phyloP scores from a whole-genome alignment of 106 monocot species.

The Apostasia shenzhenica region DNA sequence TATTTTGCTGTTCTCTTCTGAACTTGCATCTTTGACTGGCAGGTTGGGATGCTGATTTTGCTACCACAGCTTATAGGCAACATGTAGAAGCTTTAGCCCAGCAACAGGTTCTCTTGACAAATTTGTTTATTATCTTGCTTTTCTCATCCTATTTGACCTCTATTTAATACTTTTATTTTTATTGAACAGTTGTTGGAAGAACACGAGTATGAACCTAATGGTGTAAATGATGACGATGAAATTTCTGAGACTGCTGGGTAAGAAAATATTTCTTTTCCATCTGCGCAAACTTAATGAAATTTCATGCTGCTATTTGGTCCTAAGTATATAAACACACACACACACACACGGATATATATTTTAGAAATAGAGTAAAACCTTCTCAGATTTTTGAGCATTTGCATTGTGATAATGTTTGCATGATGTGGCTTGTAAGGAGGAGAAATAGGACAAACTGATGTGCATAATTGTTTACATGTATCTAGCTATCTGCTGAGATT shows the following conservation, averaged over 20 bases:
- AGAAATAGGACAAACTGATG: no score
- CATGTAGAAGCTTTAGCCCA: slow-evolving; percentile 96
- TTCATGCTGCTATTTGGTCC: no score
- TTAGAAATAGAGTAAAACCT: no score
- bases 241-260: slow-evolving; percentile 29
- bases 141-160: background rate
- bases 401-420: no score
- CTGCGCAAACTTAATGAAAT: background rate
- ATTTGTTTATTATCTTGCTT: slow-evolving; percentile 1
- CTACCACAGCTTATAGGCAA: slow-evolving; percentile 94
- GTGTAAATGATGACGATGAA: slow-evolving; percentile 28
- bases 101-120: slow-evolving; percentile 54
- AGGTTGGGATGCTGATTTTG: slow-evolving; percentile 98
- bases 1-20: background rate
- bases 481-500: no score
- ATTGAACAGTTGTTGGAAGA: slow-evolving; percentile 75
- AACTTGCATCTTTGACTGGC: slow-evolving; percentile 6
- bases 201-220: slow-evolving; percentile 61
- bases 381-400: no score
- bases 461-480: no score
- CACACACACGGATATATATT: no score
- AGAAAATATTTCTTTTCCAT: background rate
- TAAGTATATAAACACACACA: no score
- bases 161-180: background rate
- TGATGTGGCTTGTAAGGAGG: no score